Conservation (phyloP, 768 basidiomycete species). For the Suillus hirtellus region DNA sequence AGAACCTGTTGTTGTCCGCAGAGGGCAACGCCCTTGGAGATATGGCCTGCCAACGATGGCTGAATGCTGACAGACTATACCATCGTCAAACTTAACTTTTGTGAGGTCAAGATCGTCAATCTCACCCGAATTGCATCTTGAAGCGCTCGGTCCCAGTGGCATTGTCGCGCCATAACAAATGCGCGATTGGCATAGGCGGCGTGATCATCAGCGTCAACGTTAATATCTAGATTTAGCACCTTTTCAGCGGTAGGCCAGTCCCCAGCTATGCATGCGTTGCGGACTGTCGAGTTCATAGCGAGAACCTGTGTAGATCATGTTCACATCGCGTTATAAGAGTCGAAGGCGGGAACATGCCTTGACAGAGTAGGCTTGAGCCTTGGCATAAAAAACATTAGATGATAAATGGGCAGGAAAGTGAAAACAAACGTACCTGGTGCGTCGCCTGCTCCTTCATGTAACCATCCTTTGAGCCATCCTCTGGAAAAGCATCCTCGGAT, state of each 20-base stretch:
- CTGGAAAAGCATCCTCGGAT: too few relatives aligned
- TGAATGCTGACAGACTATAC: too few relatives aligned
- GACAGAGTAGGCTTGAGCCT: neutral
- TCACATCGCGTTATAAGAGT: neutral
- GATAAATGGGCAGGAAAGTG: neutral
- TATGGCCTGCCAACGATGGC: too few relatives aligned
- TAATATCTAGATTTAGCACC: neutral
- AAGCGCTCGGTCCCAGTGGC: neutral
- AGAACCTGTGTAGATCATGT: neutral
- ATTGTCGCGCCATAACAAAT: neutral
- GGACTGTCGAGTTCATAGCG: neutral
- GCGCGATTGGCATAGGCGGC: neutral
- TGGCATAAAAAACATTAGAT: neutral
- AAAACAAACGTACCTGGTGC: too few relatives aligned
- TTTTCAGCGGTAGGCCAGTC: neutral
- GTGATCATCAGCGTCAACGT: neutral
- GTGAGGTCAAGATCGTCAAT: neutral
- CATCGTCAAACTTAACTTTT: too few relatives aligned
- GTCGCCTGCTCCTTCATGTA: too few relatives aligned
- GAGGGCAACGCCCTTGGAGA: too few relatives aligned
- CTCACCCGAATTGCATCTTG: neutral
- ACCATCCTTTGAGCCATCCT: too few relatives aligned
- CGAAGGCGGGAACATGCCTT: neutral
- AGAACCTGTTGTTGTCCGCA: too few relatives aligned
- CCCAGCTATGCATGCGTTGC: neutral